Evolutionary conservation across 1,284 basidiomycete species (phyloP), one percentile per base, ranked within the genome.

Genomic region (Heterobasidion annosum): DNA sequence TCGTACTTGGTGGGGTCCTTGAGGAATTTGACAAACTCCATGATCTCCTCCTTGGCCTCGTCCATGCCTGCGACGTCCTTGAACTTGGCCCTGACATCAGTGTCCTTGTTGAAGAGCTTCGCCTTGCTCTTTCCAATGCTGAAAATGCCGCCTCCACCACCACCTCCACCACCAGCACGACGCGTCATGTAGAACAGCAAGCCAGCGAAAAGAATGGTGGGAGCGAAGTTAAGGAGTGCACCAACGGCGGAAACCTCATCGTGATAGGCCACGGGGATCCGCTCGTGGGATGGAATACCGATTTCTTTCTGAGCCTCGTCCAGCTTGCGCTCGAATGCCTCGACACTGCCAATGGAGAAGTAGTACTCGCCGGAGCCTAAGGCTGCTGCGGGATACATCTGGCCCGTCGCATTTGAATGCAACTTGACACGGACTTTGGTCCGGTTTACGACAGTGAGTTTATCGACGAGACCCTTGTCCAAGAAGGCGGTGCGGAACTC

Each of bases 11-110:
- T 74, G 7, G 96, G 96, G 62, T 98, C 91, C 76, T 98, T 98
- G 67, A 99, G 79, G 77, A 99, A 99, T 65, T 95, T 96, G 68
- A 99, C 97, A 67, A 99, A 99, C 70, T 99, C 96, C 93, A 98
- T 98, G 64, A 99, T 97, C 75, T 99, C 96, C 75, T 96, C 91
- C 77, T 99, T 99, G 54, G 95, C 96, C 73, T 99, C 96, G 73
- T 99, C 96, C 95, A 98, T 98, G 48, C 96, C 96, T 33, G 96
- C 96, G 19, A 99, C 93, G 68, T 99, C 93, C 71, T 84, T 85
- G 76, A 99, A 99, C 67, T 91, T 92, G 63, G 91, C 87, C 67
- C 87, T 91, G 65, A 99, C 88, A 56, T 96, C 91, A 44, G 90
- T 93, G 66, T 99, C 96, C 74, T 97, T 92, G 77, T 98, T 98